These are phyloP conservation scores for Kluyveromyces starmeri DNA, from an alignment of 805 yeast species.

Conservation along the genomic window DNA sequence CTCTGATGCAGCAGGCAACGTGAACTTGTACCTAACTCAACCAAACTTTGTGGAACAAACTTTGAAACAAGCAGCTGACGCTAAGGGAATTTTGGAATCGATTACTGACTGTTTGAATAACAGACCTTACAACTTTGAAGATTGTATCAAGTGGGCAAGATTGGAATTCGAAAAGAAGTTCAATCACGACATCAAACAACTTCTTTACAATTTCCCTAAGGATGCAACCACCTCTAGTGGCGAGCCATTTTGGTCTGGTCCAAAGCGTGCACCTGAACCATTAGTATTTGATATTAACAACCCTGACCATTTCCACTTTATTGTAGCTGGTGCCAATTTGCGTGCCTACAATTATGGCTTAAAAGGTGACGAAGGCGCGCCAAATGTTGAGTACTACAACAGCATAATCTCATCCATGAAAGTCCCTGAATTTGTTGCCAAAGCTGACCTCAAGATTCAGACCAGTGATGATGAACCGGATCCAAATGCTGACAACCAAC, in stretches of 20 bases:
- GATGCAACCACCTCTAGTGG: conserved; percentile 89
- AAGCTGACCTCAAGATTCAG: conserved; percentile 69
- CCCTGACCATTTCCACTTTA: conserved; percentile 70
- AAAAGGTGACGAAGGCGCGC: conserved; percentile 56
- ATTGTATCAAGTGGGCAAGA: conserved; percentile 94
- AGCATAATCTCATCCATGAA: conserved; percentile 42
- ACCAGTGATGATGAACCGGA: conserved; percentile 83
- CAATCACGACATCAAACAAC: conserved; percentile 79
- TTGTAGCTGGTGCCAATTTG: conserved; percentile 83
- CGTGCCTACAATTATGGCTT: conserved; percentile 87
- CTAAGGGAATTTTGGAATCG: conserved; percentile 76
- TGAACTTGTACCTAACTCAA: conserved; percentile 80
- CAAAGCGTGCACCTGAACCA: conserved; percentile 93
- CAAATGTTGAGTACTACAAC: conserved; percentile 40
- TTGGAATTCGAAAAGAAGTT: conserved; percentile 77
- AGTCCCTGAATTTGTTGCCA: conserved; percentile 65
- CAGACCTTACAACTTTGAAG: conserved; percentile 85
- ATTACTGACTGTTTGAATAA: conserved; percentile 64
- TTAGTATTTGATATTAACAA: conserved; percentile 66
- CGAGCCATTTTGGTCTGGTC: conserved; percentile 95
- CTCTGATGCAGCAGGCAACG: conserved; percentile 86
- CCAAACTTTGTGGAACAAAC: conserved; percentile 89
- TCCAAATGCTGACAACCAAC: conserved; percentile 48
- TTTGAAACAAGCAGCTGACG: conserved; percentile 86
- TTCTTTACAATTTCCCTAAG: conserved; percentile 87